phyloP scores from a whole-genome alignment of 2,329 filamentous ascomycete species.

The Berkeleyomyces rouxiae region DNA sequence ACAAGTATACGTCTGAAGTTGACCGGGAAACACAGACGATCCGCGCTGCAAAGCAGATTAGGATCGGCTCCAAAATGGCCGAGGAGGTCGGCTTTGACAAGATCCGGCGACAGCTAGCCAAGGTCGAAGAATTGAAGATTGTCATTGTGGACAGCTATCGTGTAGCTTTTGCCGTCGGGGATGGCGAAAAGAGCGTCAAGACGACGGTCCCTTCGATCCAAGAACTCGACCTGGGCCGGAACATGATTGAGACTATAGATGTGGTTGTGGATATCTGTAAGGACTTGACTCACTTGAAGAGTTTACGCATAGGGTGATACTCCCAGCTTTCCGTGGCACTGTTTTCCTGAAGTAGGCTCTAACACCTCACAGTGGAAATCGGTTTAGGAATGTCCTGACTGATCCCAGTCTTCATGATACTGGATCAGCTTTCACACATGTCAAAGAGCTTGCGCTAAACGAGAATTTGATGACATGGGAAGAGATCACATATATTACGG shows the following conservation, averaged over 20 bases:
- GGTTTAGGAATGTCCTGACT: slow-evolving; percentile 35
- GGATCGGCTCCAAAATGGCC: slow-evolving; percentile 64
- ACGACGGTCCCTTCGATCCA: slow-evolving; percentile 48
- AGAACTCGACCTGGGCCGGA: slow-evolving; percentile 74
- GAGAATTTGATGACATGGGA: slow-evolving; percentile 51
- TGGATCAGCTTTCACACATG: slow-evolving; percentile 28
- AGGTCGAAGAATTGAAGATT: slow-evolving; percentile 60
- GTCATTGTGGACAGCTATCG: slow-evolving; percentile 66
- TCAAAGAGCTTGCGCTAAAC: slow-evolving; percentile 47
- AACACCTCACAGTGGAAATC: slow-evolving; percentile 46
- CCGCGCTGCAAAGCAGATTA: slow-evolving; percentile 31
- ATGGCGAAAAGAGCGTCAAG: slow-evolving; percentile 24
- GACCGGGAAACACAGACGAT: slow-evolving; percentile 12
- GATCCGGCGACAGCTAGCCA: slow-evolving; percentile 62
- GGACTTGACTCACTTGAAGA: slow-evolving; percentile 48
- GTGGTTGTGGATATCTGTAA: slow-evolving; percentile 56
- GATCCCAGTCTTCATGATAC: slow-evolving; percentile 20
- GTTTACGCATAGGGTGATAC: slow-evolving; percentile 24
- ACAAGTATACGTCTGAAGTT: slow-evolving; percentile 63
- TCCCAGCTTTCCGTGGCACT: background rate
- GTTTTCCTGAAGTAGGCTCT: background rate
- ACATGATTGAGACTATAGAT: slow-evolving; percentile 52
- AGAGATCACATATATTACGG: slow-evolving; percentile 38
- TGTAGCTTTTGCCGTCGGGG: slow-evolving; percentile 29
- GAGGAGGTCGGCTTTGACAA: slow-evolving; percentile 95